A percentile compares a stretch with the other conserved stretches of the same genome.
Conservation (phyloP, 202 grass and related monocot species). For the Bolboschoenoplectus hybrid region DNA sequence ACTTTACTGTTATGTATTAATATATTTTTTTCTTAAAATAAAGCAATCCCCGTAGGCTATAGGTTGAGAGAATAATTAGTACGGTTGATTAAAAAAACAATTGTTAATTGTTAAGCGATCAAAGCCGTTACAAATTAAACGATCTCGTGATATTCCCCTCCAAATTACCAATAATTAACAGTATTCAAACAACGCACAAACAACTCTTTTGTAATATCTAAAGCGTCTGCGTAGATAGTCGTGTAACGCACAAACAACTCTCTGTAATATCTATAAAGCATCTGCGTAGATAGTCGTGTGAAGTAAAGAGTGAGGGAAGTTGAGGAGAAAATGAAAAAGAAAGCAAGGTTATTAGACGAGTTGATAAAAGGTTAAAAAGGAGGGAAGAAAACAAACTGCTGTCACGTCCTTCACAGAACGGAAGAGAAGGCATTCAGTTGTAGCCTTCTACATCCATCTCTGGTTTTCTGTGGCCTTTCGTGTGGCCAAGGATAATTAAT, state of each 20-base stretch:
- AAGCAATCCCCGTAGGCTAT: not conserved
- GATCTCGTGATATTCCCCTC: not conserved
- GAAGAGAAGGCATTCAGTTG: slow-evolving; percentile 35
- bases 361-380: not conserved
- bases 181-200: not conserved
- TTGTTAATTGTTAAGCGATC: not conserved
- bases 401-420: slow-evolving; percentile 42
- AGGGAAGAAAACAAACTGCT: slow-evolving; percentile 24
- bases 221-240: too few species aligned
- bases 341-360: not conserved
- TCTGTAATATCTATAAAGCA: not conserved
- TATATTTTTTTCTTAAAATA: not conserved
- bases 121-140: slow-evolving; percentile 5
- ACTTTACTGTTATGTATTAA: too few species aligned
- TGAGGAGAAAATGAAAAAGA: not conserved
- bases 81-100: not conserved
- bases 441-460: not conserved
- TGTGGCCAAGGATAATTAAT: not conserved
- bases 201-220: too few species aligned
- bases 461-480: not conserved
- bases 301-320: not conserved
- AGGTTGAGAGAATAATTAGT: not conserved
- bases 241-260: too few species aligned
- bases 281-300: not conserved
- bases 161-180: not conserved